Evolutionary conservation across 2,329 filamentous ascomycete species (phyloP).

Genomic region (Ambrosiella beaveri): DNA sequence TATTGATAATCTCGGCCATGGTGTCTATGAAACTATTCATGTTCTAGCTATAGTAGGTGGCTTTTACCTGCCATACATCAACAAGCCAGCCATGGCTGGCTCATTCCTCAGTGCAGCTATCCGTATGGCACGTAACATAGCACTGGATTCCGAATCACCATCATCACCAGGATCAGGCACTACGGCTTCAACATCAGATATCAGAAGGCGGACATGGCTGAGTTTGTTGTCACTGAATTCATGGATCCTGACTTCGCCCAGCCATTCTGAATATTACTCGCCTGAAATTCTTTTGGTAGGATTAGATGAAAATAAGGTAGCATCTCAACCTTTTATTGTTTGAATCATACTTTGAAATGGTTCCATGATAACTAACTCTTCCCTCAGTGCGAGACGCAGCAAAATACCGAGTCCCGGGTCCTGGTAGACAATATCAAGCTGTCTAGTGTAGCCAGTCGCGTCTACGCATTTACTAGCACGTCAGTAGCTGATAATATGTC

Average conservation of each 20-base stretch:
- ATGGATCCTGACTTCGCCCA: conserved; percentile 55
- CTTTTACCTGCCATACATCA: conserved; percentile 63
- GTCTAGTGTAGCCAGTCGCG: conserved; percentile 60
- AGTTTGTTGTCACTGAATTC: conserved; percentile 57
- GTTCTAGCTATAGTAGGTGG: conserved; percentile 55
- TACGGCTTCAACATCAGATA: conserved; percentile 38
- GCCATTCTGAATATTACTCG: conserved; percentile 41
- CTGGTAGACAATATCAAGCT: conserved; percentile 52
- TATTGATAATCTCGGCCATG: conserved; percentile 40
- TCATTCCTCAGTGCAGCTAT: conserved; percentile 53
- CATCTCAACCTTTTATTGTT: background rate
- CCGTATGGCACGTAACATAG: conserved; percentile 54
- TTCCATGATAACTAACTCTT: background rate
- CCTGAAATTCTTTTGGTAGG: background rate
- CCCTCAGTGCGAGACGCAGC: background rate
- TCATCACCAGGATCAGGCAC: background rate
- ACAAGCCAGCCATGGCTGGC: conserved; percentile 61
- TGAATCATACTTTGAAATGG: background rate
- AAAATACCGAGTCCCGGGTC: background rate
- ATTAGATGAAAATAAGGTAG: background rate
- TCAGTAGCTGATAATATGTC: conserved; percentile 40
- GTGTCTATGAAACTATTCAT: conserved; percentile 48
- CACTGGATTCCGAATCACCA: background rate
- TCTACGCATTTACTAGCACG: conserved; percentile 44
- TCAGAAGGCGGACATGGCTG: conserved; percentile 56